Base-by-base conservation (phyloP, 2,329 filamentous ascomycete species). In the Aureobasidium zeae region DNA sequence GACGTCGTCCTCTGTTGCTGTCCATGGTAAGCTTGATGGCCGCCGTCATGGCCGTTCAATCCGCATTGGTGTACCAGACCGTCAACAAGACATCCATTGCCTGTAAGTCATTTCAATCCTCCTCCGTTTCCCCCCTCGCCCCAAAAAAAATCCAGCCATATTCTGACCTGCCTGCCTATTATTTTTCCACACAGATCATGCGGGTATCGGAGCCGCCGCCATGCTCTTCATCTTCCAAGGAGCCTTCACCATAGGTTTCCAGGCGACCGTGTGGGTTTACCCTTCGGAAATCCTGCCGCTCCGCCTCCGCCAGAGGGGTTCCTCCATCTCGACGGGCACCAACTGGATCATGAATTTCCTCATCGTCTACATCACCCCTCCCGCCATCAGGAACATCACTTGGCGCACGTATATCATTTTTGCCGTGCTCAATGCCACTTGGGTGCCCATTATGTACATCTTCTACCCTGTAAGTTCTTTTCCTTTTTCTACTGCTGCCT, bases 161-260 rank as follows among this genome's bases (percentile, higher is more conserved):
- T n/a, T n/a, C n/a, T n/a, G n/a, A n/a, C n/a, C n/a, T n/a, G n/a
- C n/a, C 2, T 9, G 19, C 7, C 5, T 1, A 5, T 5, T 7
- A 25, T 13, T 1, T 9, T 15, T n/a, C n/a, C 4, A 6, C 42
- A 21, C 11, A 35, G 32, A 35, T 3, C 49, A 51, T 15, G 52
- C 45, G 28, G 52, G 56, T 24, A 45, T 49, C 13, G 54, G 48
- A 10, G 67, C 67, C 2, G 66, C 68, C 2, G 65, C 69, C 0
- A 78, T 79, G 53, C 65, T 81, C 12, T 81, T 81, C 58, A 70
- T 76, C 13, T 79, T 79, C 61, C 78, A 77, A 51, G 74, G 73
- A 1, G 74, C 73, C 54, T 81, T 80, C 55, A 76, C 73, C 22
- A 64, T 72, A 31, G 72, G 70, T 12, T 78, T 74, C 71, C 65